Evolutionary conservation across 352 stramenopile genomes (phyloP), one percentile per base, ranked within the genome.

Genomic region (Blastocystis sp.): DNA sequence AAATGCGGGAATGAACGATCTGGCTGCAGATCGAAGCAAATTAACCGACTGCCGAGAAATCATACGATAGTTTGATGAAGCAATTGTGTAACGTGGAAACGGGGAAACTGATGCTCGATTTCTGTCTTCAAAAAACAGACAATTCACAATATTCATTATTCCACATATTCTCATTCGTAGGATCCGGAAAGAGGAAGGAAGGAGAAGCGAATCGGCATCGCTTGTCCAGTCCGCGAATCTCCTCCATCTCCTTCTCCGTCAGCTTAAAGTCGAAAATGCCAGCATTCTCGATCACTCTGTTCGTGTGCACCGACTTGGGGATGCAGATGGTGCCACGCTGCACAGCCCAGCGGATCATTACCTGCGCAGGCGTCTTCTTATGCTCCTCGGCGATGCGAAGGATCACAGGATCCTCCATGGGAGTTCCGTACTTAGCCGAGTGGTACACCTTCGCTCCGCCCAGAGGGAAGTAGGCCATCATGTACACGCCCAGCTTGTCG

Each of bases 301-400:
- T 53, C 11, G 34, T 18, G 18, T 67, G 87, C 1, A 64, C 84
- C 16, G 90, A 89, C 88, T 93, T 93, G 18, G 90, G 90, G 69
- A 93, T 88, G 46, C 91, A 36, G 9, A 84, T 87, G 64, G 87
- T 90, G 56, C 89, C 89, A 42, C 89, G 65, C 78, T 93, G 87
- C 18, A 92, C 36, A 4, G 87, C 90, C 91, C 91, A 94, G 59
- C 89, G 84, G 56, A 93, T 87, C 53, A 93, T 84, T 32, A 93
- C 87, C 87, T 93, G 89, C n/a, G 89, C 90, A 14, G 89, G 87
- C n/a, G 89, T 91, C 16, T 79, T 73, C 18, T 87, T 73, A 38
- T 89, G 63, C 69, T 87, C 46, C 38, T 88, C 11, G 1, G 89
- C 88, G 46, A 91, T 84, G 9, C 59, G 49, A 18, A 89, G n/a